Evolutionary conservation across 2,329 filamentous ascomycete genomes (phyloP).

Genomic region (Stagonosporopsis rhizophila): DNA sequence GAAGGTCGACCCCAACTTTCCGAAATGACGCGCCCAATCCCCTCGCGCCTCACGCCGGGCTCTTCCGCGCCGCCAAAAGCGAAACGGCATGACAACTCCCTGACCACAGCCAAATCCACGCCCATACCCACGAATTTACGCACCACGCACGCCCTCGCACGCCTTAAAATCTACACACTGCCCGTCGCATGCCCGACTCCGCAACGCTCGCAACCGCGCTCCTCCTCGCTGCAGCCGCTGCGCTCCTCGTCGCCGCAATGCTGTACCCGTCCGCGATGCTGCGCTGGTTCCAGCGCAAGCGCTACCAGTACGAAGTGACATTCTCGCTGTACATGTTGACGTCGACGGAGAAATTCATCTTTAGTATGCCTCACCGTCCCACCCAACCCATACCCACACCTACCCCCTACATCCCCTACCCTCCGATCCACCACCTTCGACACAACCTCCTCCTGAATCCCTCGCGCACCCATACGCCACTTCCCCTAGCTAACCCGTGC

Average conservation of each 20-base stretch:
- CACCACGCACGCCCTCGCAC: not conserved
- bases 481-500: slow-evolving; percentile 60
- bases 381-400: not conserved
- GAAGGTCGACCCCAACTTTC: not conserved
- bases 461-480: too few species aligned
- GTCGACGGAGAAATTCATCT: slow-evolving; percentile 93
- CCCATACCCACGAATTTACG: slow-evolving; percentile 1
- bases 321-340: slow-evolving; percentile 98
- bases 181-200: slow-evolving; percentile 40
- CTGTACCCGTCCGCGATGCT: slow-evolving; percentile 64
- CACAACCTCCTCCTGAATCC: too few species aligned
- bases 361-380: slow-evolving; percentile 72
- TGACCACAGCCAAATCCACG: not conserved
- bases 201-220: slow-evolving; percentile 44
- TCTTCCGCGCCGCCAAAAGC: slow-evolving; percentile 17
- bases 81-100: slow-evolving; percentile 18
- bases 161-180: not conserved
- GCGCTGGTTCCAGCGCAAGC: slow-evolving; percentile 90
- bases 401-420: too few species aligned
- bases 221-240: slow-evolving; percentile 46
- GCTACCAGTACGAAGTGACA: slow-evolving; percentile 98
- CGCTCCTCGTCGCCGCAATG: slow-evolving; percentile 54
- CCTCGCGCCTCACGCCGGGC: slow-evolving; percentile 17
- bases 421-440: too few species aligned
- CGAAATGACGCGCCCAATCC: slow-evolving; percentile 18